phyloP scores from a whole-genome alignment of 2,329 filamentous ascomycete genomes.

The Davidsoniella virescens region DNA sequence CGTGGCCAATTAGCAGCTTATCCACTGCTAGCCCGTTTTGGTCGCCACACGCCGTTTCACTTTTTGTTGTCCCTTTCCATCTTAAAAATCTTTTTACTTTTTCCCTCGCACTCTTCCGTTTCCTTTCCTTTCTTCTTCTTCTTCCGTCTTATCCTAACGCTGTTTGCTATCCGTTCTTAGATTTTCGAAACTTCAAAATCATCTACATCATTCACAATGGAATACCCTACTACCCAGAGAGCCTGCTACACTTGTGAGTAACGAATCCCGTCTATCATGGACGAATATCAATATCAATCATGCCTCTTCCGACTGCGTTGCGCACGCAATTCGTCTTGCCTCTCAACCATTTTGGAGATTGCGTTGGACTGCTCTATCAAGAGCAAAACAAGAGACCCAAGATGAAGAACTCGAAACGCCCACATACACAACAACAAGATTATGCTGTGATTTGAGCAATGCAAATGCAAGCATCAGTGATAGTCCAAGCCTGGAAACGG shows the following conservation, averaged over 20 bases:
- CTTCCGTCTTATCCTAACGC: conserved; percentile 1
- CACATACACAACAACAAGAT: too few species aligned
- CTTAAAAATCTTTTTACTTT: not conserved
- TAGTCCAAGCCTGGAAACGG: too few species aligned
- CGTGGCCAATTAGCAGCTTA: not conserved
- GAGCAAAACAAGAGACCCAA: too few species aligned
- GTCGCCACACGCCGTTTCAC: conserved; percentile 11
- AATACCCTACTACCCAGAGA: conserved; percentile 25
- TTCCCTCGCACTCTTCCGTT: conserved; percentile 4
- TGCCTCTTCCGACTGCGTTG: not conserved
- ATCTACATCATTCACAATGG: conserved; percentile 23
- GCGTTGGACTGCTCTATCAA: not conserved
- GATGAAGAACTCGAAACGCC: too few species aligned
- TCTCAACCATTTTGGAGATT: not conserved
- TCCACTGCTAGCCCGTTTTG: conserved; percentile 1
- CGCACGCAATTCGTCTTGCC: too few species aligned
- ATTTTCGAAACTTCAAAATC: not conserved
- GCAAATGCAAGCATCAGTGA: too few species aligned
- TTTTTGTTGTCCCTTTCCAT: not conserved
- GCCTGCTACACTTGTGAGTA: conserved; percentile 37
- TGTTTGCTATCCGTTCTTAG: conserved; percentile 3
- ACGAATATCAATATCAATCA: conserved; percentile 4
- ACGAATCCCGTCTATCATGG: conserved; percentile 9
- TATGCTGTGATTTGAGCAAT: too few species aligned
- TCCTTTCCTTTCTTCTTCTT: conserved; percentile 7